These are phyloP conservation scores for Wickerhamiella pararugosa DNA, from an alignment of 1,139 yeast species.

Conservation along the genomic window DNA sequence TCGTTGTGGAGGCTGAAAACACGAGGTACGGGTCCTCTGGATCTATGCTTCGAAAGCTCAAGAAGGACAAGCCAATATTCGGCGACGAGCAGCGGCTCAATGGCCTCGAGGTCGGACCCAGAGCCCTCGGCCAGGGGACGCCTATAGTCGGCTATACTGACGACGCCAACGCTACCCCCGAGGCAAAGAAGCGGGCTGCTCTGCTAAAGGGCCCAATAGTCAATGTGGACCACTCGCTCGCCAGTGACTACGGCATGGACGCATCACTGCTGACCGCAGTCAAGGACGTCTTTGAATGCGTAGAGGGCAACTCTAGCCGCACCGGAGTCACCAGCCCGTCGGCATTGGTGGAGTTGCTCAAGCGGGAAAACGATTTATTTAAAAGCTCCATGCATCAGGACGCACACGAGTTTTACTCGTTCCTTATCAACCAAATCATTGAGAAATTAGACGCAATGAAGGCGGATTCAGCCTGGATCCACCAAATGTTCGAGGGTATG, in stretches of 20 bases:
- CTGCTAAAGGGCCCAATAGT: conserved; percentile 70
- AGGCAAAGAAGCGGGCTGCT: conserved; percentile 60
- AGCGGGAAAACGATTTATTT: conserved; percentile 70
- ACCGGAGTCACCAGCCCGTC: conserved; percentile 80
- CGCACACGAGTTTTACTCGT: conserved; percentile 91
- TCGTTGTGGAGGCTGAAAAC: not conserved
- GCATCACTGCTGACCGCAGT: conserved; percentile 55
- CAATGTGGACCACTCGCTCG: conserved; percentile 54
- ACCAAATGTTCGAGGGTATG: conserved; percentile 67
- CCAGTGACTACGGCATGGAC: conserved; percentile 33
- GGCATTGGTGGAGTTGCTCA: conserved; percentile 56
- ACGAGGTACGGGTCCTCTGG: not conserved
- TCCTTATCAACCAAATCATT: conserved; percentile 63
- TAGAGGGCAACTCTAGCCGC: conserved; percentile 53
- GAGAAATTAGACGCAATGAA: conserved; percentile 40
- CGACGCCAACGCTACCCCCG: conserved; percentile 45
- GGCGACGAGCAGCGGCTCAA: conserved; percentile 16
- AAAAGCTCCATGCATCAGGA: conserved; percentile 94
- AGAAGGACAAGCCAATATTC: not conserved
- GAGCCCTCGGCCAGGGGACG: conserved; percentile 26
- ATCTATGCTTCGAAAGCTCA: not conserved
- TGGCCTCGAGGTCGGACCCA: conserved; percentile 21
- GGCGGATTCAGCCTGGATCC: conserved; percentile 37
- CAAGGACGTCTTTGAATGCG: conserved; percentile 73
- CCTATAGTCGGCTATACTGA: conserved; percentile 36